These are phyloP conservation scores for Blastobotrys terrestris DNA, from an alignment of 805 yeast genomes.

Conservation along the genomic window DNA sequence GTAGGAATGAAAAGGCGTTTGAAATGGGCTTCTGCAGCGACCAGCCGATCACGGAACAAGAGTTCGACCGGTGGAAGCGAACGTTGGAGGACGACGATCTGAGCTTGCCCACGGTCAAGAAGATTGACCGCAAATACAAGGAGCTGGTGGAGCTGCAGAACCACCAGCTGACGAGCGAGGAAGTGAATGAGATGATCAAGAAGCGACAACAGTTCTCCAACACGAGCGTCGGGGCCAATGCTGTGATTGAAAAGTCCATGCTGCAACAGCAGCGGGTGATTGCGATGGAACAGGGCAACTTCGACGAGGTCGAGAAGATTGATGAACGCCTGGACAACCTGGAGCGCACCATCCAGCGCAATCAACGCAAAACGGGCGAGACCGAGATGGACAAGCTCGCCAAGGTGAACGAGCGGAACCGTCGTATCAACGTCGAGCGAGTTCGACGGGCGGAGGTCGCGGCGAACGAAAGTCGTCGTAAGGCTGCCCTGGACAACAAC, in stretches of 20 bases:
- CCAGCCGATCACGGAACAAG: constrained; percentile 60
- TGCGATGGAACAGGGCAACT: constrained; percentile 47
- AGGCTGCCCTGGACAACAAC: constrained; percentile 29
- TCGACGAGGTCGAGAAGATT: constrained; percentile 27
- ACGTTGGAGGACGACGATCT: constrained; percentile 55
- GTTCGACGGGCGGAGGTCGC: constrained; percentile 74
- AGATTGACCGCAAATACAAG: constrained; percentile 56
- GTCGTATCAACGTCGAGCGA: constrained; percentile 69
- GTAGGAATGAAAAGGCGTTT: constrained; percentile 63
- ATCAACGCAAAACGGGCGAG: neutral
- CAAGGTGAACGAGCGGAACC: constrained; percentile 76
- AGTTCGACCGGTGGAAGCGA: constrained; percentile 61
- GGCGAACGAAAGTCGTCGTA: constrained; percentile 50
- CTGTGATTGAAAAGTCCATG: constrained; percentile 67
- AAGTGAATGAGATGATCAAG: constrained; percentile 72
- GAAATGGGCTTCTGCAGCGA: constrained; percentile 80
- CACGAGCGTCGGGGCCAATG: constrained; percentile 56
- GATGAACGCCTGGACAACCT: constrained; percentile 29
- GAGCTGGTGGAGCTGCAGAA: constrained; percentile 59
- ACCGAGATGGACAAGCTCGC: constrained; percentile 43
- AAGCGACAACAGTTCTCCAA: constrained; percentile 60
- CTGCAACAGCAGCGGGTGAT: constrained; percentile 68
- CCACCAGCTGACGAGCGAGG: constrained; percentile 58
- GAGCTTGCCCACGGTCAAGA: constrained; percentile 55
- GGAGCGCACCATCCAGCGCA: constrained; percentile 14